Evolutionary conservation across 129 eudicot genomes (phyloP).

Genomic region (Centrapalus pauciflorus): DNA sequence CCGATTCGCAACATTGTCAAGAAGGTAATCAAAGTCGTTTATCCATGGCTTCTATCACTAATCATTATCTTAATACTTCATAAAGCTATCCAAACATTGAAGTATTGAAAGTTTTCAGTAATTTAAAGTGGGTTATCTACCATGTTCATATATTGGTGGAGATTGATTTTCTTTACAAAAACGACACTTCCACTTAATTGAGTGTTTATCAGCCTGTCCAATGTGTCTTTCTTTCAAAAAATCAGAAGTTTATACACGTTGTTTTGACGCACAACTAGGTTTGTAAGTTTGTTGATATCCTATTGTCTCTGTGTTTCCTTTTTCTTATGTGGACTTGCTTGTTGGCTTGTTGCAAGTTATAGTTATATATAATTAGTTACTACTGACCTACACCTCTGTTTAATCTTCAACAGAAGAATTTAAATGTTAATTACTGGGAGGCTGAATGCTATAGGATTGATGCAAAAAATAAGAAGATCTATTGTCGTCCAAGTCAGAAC

Average conservation of each 20-base stretch:
- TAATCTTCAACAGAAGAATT: constrained; percentile 51
- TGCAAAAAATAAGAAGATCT: constrained; percentile 68
- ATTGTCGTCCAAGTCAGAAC: constrained; percentile 49
- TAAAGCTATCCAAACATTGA: neutral
- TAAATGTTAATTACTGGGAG: constrained; percentile 61
- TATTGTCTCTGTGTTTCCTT: neutral
- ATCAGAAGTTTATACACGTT: no score
- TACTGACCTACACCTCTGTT: constrained; percentile 16
- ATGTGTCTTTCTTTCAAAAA: neutral
- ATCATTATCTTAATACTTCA: neutral
- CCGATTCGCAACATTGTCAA: constrained; percentile 67
- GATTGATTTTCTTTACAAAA: neutral
- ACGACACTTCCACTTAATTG: neutral
- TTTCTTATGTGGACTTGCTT: neutral
- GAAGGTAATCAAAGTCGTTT: constrained; percentile 35
- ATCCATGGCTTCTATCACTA: neutral
- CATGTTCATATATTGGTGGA: neutral
- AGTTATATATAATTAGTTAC: constrained; percentile 1
- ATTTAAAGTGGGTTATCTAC: neutral
- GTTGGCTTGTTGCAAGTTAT: neutral
- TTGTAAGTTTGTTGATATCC: no score
- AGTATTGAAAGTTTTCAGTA: neutral
- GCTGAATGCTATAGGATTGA: constrained; percentile 89
- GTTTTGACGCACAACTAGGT: no score
- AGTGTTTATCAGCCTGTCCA: neutral